Percentiles rank a stretch among this genome's conserved stretches.
phyloP scores from a whole-genome alignment of 306 rosid genomes.

The Comarum palustre region DNA sequence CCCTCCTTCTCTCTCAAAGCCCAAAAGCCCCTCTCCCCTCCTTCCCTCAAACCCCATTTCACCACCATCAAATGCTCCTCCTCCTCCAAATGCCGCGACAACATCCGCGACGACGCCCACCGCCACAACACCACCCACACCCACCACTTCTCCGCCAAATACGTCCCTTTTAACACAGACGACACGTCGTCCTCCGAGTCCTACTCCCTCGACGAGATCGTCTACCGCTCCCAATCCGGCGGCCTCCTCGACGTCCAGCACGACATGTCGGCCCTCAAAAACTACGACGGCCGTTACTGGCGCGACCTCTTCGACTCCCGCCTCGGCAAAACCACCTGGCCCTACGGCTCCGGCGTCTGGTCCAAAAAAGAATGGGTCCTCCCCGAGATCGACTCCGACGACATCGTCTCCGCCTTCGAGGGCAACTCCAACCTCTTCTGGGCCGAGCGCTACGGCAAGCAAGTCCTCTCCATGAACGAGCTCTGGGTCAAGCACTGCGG shows the following conservation, averaged over 20 bases:
- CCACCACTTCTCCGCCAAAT: slow-evolving; percentile 64
- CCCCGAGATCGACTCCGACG: slow-evolving; percentile 69
- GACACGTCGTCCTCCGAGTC: slow-evolving; percentile 46
- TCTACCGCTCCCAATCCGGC: slow-evolving; percentile 69
- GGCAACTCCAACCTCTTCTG: slow-evolving; percentile 83
- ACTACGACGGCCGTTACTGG: slow-evolving; percentile 70
- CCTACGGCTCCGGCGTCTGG: slow-evolving; percentile 88
- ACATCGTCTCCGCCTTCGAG: slow-evolving; percentile 69
- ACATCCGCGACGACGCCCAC: slow-evolving; percentile 78
- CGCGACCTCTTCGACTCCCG: slow-evolving; percentile 73
- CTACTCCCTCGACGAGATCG: slow-evolving; percentile 85
- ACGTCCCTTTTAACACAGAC: slow-evolving; percentile 57
- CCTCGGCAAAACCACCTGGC: slow-evolving; percentile 79
- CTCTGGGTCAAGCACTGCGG: slow-evolving; percentile 92
- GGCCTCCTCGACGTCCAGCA: slow-evolving; percentile 78
- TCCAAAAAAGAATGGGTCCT: slow-evolving; percentile 83
- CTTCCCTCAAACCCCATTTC: slow-evolving; percentile 25
- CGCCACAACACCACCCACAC: slow-evolving; percentile 45
- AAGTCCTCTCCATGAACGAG: slow-evolving; percentile 63
- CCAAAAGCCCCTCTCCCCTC: background rate
- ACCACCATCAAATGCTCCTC: slow-evolving; percentile 19
- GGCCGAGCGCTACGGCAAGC: slow-evolving; percentile 87
- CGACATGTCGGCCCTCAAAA: slow-evolving; percentile 58
- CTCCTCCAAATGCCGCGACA: slow-evolving; percentile 52
- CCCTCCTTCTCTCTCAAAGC: slow-evolving; percentile 29